A percentile compares a stretch with the other conserved stretches of the same genome.
Evolutionary conservation across 2,329 filamentous ascomycete genomes (phyloP).

Genomic region (Raffaelea deltoideospora): DNA sequence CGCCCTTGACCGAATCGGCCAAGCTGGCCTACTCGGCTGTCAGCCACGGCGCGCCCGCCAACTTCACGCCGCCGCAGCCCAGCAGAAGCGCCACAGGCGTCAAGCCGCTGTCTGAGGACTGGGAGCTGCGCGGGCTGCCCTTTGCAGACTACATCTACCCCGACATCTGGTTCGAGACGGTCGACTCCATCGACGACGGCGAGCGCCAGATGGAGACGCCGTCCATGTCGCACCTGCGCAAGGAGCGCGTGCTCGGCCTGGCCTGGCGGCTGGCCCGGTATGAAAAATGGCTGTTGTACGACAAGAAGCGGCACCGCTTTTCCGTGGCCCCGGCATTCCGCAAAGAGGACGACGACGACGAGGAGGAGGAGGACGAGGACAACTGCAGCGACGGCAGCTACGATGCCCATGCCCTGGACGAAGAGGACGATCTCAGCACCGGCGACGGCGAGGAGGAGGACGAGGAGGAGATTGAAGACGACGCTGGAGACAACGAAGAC

Average conservation of each 20-base stretch:
- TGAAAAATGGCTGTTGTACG: slow-evolving; percentile 30
- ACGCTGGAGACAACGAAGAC: neutral
- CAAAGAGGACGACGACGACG: neutral
- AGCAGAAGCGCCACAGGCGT: slow-evolving; percentile 18
- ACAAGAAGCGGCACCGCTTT: slow-evolving; percentile 23
- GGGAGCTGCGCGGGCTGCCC: slow-evolving; percentile 45
- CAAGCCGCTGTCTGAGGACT: slow-evolving; percentile 54
- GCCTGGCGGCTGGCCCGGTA: slow-evolving; percentile 29
- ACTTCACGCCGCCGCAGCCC: neutral
- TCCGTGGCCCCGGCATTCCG: slow-evolving; percentile 12
- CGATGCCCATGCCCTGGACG: neutral
- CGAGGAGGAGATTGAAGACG: neutral
- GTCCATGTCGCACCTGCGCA: slow-evolving; percentile 40
- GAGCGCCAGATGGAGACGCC: slow-evolving; percentile 48
- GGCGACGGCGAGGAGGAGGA: too few species aligned
- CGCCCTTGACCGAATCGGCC: too few species aligned
- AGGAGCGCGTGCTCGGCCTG: slow-evolving; percentile 44
- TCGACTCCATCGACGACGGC: slow-evolving; percentile 43
- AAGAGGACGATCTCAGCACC: too few species aligned
- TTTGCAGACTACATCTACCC: slow-evolving; percentile 47
- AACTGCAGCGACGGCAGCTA: neutral
- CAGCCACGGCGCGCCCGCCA: too few species aligned
- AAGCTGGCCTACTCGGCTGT: too few species aligned
- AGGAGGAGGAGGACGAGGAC: neutral
- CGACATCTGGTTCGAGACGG: slow-evolving; percentile 35